phyloP scores from a whole-genome alignment of 306 rosid species.

The Lathyrus oleraceus region DNA sequence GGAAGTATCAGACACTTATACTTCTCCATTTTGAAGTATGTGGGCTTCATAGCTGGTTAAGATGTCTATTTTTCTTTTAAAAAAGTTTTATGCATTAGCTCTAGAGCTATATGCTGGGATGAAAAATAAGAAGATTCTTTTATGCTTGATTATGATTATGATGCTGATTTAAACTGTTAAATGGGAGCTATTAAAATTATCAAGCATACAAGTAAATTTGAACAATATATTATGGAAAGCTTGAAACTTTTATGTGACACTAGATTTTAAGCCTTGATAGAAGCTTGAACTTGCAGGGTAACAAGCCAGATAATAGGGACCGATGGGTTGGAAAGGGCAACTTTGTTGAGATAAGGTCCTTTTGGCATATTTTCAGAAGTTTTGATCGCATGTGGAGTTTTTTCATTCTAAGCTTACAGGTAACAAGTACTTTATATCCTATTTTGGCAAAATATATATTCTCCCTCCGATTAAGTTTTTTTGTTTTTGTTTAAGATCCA shows the following conservation, averaged over 20 bases:
- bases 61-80: neutral
- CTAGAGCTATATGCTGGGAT: conserved; percentile 20
- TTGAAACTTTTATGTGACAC: conserved; percentile 16
- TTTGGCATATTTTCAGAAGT: conserved; percentile 97
- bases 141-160: conserved; percentile 17
- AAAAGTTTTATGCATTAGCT: too few species aligned
- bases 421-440: conserved; percentile 34
- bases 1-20: too few species aligned
- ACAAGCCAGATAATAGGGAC: conserved; percentile 54
- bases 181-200: neutral
- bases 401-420: conserved; percentile 91
- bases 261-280: conserved; percentile 23
- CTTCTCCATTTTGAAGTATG: too few species aligned
- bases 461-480: neutral
- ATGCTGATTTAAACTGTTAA: neutral
- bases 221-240: conserved; percentile 4
- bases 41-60: neutral
- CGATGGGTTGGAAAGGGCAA: conserved; percentile 95
- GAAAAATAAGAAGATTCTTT: conserved; percentile 6
- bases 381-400: conserved; percentile 99
- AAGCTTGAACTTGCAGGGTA: conserved; percentile 56
- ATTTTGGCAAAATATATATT: conserved; percentile 1
- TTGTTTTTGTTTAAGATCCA: conserved; percentile 7
- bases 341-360: conserved; percentile 94
- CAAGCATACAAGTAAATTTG: neutral